Evolutionary conservation across 768 basidiomycete species (phyloP), one percentile per base, ranked within the genome.

Genomic region (Suillus fuscotomentosus): DNA sequence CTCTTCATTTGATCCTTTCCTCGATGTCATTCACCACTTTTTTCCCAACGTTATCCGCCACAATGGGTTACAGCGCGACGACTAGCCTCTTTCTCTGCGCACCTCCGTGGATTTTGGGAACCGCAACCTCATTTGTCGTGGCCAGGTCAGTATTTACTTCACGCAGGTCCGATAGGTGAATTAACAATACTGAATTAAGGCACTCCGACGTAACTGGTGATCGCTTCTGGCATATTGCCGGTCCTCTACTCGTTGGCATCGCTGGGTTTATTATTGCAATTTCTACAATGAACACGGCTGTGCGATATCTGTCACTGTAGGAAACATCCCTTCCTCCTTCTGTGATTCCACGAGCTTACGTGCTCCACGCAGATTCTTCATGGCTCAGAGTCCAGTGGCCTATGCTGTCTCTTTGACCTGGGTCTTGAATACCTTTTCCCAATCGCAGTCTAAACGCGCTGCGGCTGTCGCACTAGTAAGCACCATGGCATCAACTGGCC

Each of bases 391-490:
- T 1, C 87, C 89, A 70, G 82, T 87, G 3, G 90, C 84, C 3
- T 90, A 87, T 73, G 85, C 91, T 65, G 82, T 83, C 64, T 86
- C 90, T 69, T 77, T 78, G 70, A 74, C 81, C 17, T 83, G 82
- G 85, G 76, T 84, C 59, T 79, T 79, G 61, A 84, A 81, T 66
- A 80, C 82, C 5, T 80, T 96, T 76, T 87, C 92, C 22, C 85
- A 88, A 17, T 87, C 94, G 24, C 86, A 92, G 2, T 85, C 88
- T 22, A 95, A 95, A 75, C 88, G 94, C 7, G 91, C 93, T 9
- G 88, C 94, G 20, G 89, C 88, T 15, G 80, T 96, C 45, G 94
- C 92, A 1, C 75, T 91, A 61, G 85, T 94, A 70, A 94, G 93
- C 73, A 85, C 88, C 38, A 84, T 92, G 70, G 88, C 87, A 14